Conservation (phyloP, 164 flowering plant genomes). For the Pachysandra terminalis region DNA sequence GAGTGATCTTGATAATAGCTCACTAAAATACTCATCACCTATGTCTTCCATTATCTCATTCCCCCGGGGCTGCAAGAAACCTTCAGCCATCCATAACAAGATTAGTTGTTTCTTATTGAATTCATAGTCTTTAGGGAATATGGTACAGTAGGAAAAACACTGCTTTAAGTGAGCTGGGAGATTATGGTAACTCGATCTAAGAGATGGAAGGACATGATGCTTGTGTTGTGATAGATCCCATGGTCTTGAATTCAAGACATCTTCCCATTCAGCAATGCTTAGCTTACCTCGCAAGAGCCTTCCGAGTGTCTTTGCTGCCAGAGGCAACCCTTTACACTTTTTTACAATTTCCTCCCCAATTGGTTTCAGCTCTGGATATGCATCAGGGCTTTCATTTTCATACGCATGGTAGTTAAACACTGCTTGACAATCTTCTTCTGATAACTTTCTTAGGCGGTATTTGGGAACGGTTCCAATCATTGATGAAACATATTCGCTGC, state of each 20-base stretch:
- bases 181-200: neutral
- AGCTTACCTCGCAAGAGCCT: neutral
- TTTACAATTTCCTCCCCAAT: neutral
- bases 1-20: neutral
- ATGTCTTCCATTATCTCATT: neutral
- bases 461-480: neutral
- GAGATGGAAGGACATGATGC: neutral
- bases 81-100: neutral
- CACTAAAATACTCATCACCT: neutral
- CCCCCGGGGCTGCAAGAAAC: neutral
- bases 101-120: too few relatives aligned
- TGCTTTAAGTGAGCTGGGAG: neutral
- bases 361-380: neutral
- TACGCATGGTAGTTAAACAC: neutral
- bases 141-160: neutral
- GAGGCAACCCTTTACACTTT: neutral
- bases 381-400: neutral
- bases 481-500: neutral
- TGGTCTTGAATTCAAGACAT: neutral
- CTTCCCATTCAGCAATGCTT: too few relatives aligned
- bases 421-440: neutral
- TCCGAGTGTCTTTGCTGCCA: neutral
- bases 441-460: neutral
- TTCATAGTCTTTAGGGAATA: neutral
- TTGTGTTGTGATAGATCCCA: neutral